These are phyloP conservation scores for Crotalaria pallida DNA, from an alignment of 306 rosid genomes.

Conservation along the genomic window DNA sequence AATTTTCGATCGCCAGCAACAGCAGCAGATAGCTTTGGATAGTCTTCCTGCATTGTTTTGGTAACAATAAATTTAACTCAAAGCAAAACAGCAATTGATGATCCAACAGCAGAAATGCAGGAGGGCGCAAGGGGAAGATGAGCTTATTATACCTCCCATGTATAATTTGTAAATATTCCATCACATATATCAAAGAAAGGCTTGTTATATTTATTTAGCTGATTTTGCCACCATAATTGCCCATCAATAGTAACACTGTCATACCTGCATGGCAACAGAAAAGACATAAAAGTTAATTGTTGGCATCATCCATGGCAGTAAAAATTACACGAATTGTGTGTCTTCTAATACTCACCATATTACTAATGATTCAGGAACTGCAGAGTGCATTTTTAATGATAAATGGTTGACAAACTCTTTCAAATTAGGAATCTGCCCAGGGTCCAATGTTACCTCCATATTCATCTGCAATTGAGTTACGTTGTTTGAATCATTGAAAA, in stretches of 20 bases:
- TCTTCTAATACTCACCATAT: constrained; percentile 55
- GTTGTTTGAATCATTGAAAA: not conserved
- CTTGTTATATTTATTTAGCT: constrained; percentile 61
- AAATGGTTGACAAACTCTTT: constrained; percentile 75
- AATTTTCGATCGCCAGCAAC: constrained; percentile 78
- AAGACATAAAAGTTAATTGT: constrained; percentile 24
- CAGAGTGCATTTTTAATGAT: constrained; percentile 61
- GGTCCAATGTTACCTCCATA: constrained; percentile 64
- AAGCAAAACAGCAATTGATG: not conserved
- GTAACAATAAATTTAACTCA: not conserved
- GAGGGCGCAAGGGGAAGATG: constrained; percentile 3
- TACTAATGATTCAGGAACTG: constrained; percentile 77
- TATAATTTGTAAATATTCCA: constrained; percentile 80
- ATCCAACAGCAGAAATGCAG: not conserved
- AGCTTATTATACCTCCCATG: constrained; percentile 77
- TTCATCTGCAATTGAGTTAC: constrained; percentile 58
- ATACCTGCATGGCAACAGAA: constrained; percentile 58
- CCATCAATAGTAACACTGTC: constrained; percentile 81
- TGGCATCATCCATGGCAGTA: not conserved
- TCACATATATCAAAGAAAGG: constrained; percentile 83
- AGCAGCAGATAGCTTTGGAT: constrained; percentile 60
- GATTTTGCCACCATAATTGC: constrained; percentile 61
- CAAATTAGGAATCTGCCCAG: constrained; percentile 50
- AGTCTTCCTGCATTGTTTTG: constrained; percentile 41
- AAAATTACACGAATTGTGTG: not conserved